Evolutionary conservation across 1,139 yeast genomes (phyloP), one percentile per base, ranked within the genome.

Genomic region (Hyphopichia burtonii): DNA sequence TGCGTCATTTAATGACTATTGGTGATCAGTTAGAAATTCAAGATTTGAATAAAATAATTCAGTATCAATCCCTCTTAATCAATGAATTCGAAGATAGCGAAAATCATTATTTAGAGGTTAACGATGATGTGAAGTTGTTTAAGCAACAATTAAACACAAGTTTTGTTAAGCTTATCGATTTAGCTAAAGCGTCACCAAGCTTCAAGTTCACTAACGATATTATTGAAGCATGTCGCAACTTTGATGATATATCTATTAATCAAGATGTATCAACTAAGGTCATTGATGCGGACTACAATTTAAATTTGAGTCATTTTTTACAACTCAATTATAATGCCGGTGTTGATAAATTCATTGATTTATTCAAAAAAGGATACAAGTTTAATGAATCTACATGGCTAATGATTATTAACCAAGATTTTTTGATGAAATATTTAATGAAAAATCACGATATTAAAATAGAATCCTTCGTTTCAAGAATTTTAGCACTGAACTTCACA

Each of bases 31-130:
- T 23, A 5, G 10, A 16, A 3, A 27, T 20, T 19, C 41, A 43
- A 6, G 47, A 42, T 4, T 38, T 53, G 7, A 49, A 55, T n/a
- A 63, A 61, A 45, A 52, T 68, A 17, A 45, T 61, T 14, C 52
- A 61, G 22, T 61, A 59, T 42, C 68, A 68, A 51, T 63, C 82
- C 1, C 60, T 65, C 22, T 52, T 81, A 46, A 60, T 79, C 16
- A 64, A 72, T 38, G 76, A 75, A 54, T 71, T 80, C 41, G 77
- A 77, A 51, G 81, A 79, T 48, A 60, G 79, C 23, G 82, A 77
- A 38, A 66, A 73, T 40, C 73, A 71, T 46, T 77, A 76, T 50
- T 53, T 73, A 34, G 69, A 65, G 33, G 59, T 74, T 43, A 64
- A 66, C 14, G 58, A 60, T 2, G 75, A 74, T 15, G 56, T 77